Percentiles rank a stretch among this genome's conserved stretches.
Evolutionary conservation across 257 asterid species (phyloP).

Genomic region (Solanum clarkiae): DNA sequence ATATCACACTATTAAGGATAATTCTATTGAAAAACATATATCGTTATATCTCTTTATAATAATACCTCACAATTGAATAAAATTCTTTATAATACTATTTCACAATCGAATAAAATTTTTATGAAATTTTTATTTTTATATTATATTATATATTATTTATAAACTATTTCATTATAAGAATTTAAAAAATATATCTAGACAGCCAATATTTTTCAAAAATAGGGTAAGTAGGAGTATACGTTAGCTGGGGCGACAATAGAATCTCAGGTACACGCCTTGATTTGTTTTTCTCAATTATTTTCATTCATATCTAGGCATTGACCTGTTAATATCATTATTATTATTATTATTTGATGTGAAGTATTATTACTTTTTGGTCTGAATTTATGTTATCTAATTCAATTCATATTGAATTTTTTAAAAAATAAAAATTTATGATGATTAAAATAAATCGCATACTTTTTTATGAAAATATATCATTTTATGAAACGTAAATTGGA

Average conservation of each 20-base stretch:
- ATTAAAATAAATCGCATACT: too few relatives aligned
- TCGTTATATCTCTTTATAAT: neutral
- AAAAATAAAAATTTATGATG: too few relatives aligned
- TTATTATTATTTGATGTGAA: neutral
- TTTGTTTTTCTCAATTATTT: neutral
- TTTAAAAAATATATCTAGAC: neutral
- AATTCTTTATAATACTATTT: neutral
- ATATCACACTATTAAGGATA: neutral
- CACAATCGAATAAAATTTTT: rapidly evolving
- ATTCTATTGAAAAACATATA: neutral
- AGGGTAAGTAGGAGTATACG: neutral
- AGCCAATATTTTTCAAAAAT: neutral
- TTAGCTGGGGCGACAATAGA: neutral
- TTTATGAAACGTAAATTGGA: too few relatives aligned
- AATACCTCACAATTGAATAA: too few relatives aligned
- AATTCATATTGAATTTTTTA: too few relatives aligned
- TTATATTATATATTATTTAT: neutral
- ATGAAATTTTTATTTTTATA: neutral
- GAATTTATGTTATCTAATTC: too few relatives aligned
- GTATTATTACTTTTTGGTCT: too few relatives aligned
- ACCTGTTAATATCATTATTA: neutral
- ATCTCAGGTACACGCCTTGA: constrained; percentile 12
- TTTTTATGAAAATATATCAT: too few relatives aligned
- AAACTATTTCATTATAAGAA: neutral
- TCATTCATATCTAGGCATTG: constrained; percentile 5